Percentiles rank a stretch among this genome's conserved stretches.
Conservation (phyloP, 2,329 filamentous ascomycete genomes). For the Aspergillus sp. region DNA sequence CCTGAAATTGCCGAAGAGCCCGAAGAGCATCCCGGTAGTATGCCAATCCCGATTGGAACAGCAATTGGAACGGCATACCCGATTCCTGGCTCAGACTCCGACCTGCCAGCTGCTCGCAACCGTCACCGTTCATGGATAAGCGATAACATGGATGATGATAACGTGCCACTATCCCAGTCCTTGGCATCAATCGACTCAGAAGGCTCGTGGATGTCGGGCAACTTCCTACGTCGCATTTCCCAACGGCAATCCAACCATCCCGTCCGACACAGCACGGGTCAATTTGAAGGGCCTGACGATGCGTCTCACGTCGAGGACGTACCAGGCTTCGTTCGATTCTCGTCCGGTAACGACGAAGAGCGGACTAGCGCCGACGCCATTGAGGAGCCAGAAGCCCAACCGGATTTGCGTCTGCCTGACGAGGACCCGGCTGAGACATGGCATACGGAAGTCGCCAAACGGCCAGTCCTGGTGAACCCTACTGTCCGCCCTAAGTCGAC, state of each 20-base stretch:
- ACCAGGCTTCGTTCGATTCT: constrained; percentile 55
- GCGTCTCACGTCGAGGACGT: neutral
- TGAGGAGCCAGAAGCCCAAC: neutral
- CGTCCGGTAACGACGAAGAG: constrained; percentile 39
- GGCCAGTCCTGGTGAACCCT: constrained; percentile 59
- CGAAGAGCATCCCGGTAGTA: constrained; percentile 11
- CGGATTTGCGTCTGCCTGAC: constrained; percentile 4
- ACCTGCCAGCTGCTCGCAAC: constrained; percentile 23
- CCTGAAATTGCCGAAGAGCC: constrained; percentile 53
- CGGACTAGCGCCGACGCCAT: neutral
- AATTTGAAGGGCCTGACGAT: constrained; percentile 18
- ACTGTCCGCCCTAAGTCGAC: constrained; percentile 53
- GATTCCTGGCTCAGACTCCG: constrained; percentile 19
- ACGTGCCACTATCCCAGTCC: constrained; percentile 62
- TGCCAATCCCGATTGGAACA: constrained; percentile 10
- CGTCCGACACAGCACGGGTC: constrained; percentile 36
- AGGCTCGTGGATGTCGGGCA: constrained; percentile 88
- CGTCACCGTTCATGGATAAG: constrained; percentile 30
- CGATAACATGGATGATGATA: constrained; percentile 42
- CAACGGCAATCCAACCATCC: constrained; percentile 30
- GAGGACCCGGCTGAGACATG: constrained; percentile 38
- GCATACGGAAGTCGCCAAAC: constrained; percentile 48
- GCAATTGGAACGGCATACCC: constrained; percentile 15
- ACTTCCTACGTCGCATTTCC: constrained; percentile 48
- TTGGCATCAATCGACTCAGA: constrained; percentile 93